Percentiles rank a stretch among this genome's conserved stretches.
These are phyloP conservation scores for Tylopilus orsonianus DNA, from an alignment of 1,284 basidiomycete genomes.

Conservation along the genomic window DNA sequence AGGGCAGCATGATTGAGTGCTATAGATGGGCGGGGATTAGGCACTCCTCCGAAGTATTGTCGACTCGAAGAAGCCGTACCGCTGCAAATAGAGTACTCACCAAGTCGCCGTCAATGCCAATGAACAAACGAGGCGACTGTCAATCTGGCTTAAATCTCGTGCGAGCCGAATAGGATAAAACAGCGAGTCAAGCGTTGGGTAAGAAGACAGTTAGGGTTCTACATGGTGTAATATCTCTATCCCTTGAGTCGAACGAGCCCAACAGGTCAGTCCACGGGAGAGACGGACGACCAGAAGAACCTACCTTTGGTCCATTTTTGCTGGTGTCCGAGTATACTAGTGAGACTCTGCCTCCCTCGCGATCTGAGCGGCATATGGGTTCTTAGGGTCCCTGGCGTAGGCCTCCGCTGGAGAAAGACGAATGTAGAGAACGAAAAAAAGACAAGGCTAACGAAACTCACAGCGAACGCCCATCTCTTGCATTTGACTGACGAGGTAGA, in stretches of 20 bases:
- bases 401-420: constrained; percentile 48
- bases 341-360: constrained; percentile 44
- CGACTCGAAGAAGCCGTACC: neutral
- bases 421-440: neutral
- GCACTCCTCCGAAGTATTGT: neutral
- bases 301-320: constrained; percentile 11
- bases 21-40: too few species aligned
- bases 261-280: neutral
- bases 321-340: constrained; percentile 16
- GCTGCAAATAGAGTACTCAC: neutral
- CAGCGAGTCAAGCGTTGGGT: constrained; percentile 1
- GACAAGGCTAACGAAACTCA: constrained; percentile 41
- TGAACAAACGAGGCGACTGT: neutral
- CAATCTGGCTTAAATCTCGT: neutral
- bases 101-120: too few species aligned
- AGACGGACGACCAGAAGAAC: neutral
- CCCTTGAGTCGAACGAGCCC: neutral
- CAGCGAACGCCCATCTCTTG: constrained; percentile 67
- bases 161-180: neutral
- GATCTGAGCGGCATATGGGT: constrained; percentile 76
- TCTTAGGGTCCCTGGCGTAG: constrained; percentile 72
- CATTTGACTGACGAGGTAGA: constrained; percentile 62
- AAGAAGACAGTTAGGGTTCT: constrained; percentile 20
- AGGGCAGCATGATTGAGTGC: neutral
- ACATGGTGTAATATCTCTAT: constrained; percentile 20